Evolutionary conservation across 2,329 filamentous ascomycete genomes (phyloP).

Genomic region (Fusarium cicatricum): DNA sequence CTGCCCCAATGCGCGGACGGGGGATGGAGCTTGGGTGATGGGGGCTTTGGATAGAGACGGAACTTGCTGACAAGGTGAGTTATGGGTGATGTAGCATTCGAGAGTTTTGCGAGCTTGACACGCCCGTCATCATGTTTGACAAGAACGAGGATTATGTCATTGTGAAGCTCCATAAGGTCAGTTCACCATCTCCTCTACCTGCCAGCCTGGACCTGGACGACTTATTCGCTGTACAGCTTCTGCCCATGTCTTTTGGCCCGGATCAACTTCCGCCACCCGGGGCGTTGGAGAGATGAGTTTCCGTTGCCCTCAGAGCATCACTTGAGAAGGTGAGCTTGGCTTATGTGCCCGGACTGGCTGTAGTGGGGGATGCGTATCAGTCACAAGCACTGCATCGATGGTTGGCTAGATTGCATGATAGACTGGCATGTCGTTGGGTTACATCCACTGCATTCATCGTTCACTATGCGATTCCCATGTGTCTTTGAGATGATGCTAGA

Average conservation of each 20-base stretch:
- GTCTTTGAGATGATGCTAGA: background rate
- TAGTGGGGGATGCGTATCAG: background rate
- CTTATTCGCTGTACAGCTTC: slow-evolving; percentile 56
- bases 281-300: background rate
- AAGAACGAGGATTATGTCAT: slow-evolving; percentile 77
- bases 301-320: background rate
- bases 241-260: slow-evolving; percentile 74
- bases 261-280: slow-evolving; percentile 59
- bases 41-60: background rate
- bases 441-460: slow-evolving; percentile 4
- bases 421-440: slow-evolving; percentile 6
- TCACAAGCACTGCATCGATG: background rate
- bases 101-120: slow-evolving; percentile 74
- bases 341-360: background rate
- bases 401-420: slow-evolving; percentile 11
- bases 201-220: background rate
- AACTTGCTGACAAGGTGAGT: slow-evolving; percentile 23
- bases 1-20: background rate
- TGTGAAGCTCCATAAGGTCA: slow-evolving; percentile 72
- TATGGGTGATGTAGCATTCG: slow-evolving; percentile 64
- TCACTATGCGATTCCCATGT: background rate
- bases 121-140: slow-evolving; percentile 93
- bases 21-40: too few species aligned
- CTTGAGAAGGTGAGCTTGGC: background rate
- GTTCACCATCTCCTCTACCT: slow-evolving; percentile 23